Conservation (phyloP, 192 early-diverging fungal genomes). For the Coemansia sp. region DNA sequence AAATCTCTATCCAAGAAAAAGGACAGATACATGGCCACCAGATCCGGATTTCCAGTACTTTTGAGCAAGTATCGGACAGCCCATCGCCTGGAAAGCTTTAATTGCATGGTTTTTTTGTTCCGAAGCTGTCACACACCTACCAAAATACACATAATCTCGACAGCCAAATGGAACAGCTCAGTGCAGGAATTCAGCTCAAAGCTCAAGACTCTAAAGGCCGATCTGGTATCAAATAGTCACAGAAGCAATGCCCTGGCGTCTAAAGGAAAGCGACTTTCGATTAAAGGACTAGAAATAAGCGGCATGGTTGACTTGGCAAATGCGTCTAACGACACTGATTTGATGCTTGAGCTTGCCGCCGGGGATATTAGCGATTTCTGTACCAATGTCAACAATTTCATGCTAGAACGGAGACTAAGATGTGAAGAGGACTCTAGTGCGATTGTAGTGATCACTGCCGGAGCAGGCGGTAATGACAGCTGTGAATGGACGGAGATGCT, state of each 20-base stretch:
- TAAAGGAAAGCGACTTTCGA: neutral
- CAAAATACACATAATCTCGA: neutral
- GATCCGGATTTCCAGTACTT: neutral
- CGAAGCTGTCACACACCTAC: neutral
- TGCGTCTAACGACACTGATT: conserved; percentile 11
- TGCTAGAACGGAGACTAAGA: conserved; percentile 35
- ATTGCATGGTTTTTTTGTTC: neutral
- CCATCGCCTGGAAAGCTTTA: neutral
- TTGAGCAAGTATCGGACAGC: neutral
- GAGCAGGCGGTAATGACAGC: conserved; percentile 60
- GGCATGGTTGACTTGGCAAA: conserved; percentile 6
- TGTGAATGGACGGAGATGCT: conserved; percentile 64
- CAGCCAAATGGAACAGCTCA: neutral
- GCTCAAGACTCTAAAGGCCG: neutral
- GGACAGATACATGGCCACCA: neutral
- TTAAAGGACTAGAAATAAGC: neutral
- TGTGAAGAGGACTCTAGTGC: conserved; percentile 40
- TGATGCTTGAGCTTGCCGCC: conserved; percentile 54
- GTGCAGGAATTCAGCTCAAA: neutral
- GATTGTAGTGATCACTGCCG: conserved; percentile 58
- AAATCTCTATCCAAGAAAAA: neutral
- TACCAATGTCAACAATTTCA: conserved; percentile 28
- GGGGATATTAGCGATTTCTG: conserved; percentile 54
- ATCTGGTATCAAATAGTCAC: neutral
- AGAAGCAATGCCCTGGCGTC: neutral